A percentile compares a stretch with the other conserved stretches of the same genome.
These are phyloP conservation scores for Cyclotella sp. DNA, from an alignment of 108 stramenopile genomes.

Conservation along the genomic window DNA sequence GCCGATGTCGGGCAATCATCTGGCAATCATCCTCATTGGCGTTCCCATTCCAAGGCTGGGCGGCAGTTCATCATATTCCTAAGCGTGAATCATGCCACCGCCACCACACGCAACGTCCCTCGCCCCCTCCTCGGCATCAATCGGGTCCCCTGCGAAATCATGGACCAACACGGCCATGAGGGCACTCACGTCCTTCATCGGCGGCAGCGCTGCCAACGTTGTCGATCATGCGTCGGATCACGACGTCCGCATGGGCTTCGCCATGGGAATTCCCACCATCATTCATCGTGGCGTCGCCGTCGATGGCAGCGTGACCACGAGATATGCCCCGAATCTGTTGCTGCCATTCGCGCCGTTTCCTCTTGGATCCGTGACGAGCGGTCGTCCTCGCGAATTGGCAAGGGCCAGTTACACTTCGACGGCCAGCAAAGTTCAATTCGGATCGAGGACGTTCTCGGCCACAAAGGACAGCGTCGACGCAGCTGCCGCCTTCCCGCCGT, in stretches of 20 bases:
- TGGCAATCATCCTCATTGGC: too few species aligned
- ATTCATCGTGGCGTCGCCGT: background rate
- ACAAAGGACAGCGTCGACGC: background rate
- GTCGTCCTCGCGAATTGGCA: too few species aligned
- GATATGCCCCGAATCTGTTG: background rate
- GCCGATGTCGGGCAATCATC: too few species aligned
- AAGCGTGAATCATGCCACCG: background rate
- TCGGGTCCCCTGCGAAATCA: background rate
- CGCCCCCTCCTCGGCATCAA: background rate
- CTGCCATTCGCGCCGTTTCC: background rate
- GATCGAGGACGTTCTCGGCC: background rate
- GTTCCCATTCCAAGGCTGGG: background rate
- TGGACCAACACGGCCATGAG: conserved; percentile 4
- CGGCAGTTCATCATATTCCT: background rate
- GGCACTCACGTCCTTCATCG: background rate
- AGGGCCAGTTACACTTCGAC: background rate
- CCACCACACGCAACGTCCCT: conserved; percentile 1
- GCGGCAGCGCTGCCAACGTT: background rate
- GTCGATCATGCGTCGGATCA: background rate
- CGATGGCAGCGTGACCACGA: background rate
- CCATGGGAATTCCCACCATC: conserved; percentile 5
- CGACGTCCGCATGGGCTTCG: background rate
- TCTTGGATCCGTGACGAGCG: too few species aligned
- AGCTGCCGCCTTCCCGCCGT: background rate
- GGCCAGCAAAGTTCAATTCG: background rate